Evolutionary conservation across 768 basidiomycete species (phyloP), one percentile per base, ranked within the genome.

Genomic region (Tulasnella sp.): DNA sequence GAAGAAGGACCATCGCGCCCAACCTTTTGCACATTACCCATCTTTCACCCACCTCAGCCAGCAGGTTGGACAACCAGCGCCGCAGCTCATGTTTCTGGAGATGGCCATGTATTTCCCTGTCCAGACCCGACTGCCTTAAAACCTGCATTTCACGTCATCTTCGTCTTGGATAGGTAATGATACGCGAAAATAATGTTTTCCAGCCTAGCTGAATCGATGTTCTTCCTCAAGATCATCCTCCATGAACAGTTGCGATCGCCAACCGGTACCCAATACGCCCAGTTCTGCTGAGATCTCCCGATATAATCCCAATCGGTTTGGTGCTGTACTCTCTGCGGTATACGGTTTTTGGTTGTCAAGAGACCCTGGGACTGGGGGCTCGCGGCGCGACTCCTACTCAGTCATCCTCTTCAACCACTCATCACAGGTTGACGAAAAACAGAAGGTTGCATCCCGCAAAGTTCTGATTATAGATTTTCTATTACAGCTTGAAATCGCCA

Each of bases 341-440:
- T 66, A 80, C 54, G 70, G 71, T 15, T 83, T 83, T 65, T 84
- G 82, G 81, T 61, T 68, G 12, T 75, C 82, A 0, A 74, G 81
- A 2, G 70, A 73, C 10, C 68, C 72, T 22, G 12, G 74, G 75
- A 2, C 51, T 74, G 19, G 65, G 56, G 48, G 50, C 53, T 30
- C 49, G 4, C 73, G 78, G 24, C 68, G 73, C 29, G 82, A 83
- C 60, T 72, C 82, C 1, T 84, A 83, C 61, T 80, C 77, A 4
- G 71, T 83, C 50, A 55, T 81, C 19, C 62, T 80, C 17, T 82
- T 82, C 62, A 62, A 76, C 45, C 29, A 66, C 9, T 4, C 19
- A 10, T 3, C 1, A 0, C 41, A 29, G 29, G 62, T 63, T 48
- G 27, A 22, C 29, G 7, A 17, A 22, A 10, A 24, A n/a, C 7